A percentile compares a stretch with the other conserved stretches of the same genome.
Evolutionary conservation across 305 asterid species (phyloP).

Genomic region (Solanum hybrid): DNA sequence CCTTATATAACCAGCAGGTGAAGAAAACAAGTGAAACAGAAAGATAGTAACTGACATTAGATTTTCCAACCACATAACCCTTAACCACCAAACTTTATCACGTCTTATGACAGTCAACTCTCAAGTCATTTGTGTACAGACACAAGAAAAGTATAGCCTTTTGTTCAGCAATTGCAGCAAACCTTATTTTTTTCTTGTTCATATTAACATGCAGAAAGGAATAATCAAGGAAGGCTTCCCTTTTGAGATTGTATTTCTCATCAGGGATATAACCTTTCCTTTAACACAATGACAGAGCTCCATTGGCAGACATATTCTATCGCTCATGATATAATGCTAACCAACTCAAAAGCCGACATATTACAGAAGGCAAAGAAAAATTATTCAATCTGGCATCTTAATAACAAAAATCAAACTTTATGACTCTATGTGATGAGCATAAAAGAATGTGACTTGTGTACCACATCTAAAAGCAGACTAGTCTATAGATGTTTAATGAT

Average conservation of each 20-base stretch:
- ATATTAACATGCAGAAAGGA: not conserved
- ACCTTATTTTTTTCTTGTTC: not conserved
- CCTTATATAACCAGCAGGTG: not conserved
- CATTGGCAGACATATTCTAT: not conserved
- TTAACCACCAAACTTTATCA: not conserved
- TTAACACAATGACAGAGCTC: not conserved
- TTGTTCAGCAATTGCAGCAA: not conserved
- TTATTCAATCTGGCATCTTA: not conserved
- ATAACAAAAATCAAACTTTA: too few species aligned
- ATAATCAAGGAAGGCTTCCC: not conserved
- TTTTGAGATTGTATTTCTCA: not conserved
- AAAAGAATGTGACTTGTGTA: not conserved
- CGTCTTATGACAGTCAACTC: not conserved
- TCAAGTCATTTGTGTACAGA: not conserved
- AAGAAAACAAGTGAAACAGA: not conserved
- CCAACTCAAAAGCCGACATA: not conserved
- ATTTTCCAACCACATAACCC: not conserved
- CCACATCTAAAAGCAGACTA: not conserved
- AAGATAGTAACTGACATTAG: not conserved
- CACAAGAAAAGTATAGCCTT: not conserved
- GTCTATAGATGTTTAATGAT: not conserved
- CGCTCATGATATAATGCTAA: not conserved
- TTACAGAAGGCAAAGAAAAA: not conserved
- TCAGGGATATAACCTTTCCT: not conserved
- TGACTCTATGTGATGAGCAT: not conserved